Evolutionary conservation across 192 early-diverging fungal species (phyloP).

Genomic region (Backusella mclennaniae): DNA sequence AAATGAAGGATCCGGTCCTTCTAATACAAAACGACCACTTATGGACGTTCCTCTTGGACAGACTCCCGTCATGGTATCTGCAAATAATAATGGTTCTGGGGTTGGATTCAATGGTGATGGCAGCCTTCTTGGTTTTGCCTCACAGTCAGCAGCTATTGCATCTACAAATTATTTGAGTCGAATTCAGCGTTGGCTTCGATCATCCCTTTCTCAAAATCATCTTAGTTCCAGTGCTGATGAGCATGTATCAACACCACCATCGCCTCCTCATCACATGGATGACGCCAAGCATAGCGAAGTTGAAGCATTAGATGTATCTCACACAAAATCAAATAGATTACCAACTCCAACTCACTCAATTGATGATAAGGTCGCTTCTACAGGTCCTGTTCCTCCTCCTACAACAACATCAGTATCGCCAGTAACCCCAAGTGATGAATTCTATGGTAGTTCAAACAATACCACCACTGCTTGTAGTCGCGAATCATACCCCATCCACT

Average conservation of each 20-base stretch:
- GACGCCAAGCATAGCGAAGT: constrained; percentile 5
- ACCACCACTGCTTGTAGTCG: not conserved
- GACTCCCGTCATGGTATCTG: not conserved
- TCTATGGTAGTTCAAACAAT: not conserved
- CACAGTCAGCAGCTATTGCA: constrained; percentile 9
- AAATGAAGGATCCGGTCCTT: not conserved
- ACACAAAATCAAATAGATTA: not conserved
- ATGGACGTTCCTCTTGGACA: constrained; percentile 4
- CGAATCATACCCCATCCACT: not conserved
- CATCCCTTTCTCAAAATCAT: constrained; percentile 11
- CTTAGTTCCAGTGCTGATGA: not conserved
- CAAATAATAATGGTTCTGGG: not conserved
- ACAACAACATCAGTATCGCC: not conserved
- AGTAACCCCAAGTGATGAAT: not conserved
- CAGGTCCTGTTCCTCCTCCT: not conserved
- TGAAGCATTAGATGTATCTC: not conserved
- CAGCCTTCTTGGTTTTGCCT: constrained; percentile 6
- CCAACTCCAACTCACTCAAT: not conserved
- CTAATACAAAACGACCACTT: not conserved
- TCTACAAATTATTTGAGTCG: constrained; percentile 22
- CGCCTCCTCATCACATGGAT: constrained; percentile 1
- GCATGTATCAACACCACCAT: not conserved
- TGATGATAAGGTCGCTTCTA: not conserved
- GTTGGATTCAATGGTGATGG: not conserved
- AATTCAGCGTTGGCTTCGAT: constrained; percentile 32